Base-by-base conservation (phyloP, 2,329 filamentous ascomycete genomes). In the Colletotrichum acutatum region DNA sequence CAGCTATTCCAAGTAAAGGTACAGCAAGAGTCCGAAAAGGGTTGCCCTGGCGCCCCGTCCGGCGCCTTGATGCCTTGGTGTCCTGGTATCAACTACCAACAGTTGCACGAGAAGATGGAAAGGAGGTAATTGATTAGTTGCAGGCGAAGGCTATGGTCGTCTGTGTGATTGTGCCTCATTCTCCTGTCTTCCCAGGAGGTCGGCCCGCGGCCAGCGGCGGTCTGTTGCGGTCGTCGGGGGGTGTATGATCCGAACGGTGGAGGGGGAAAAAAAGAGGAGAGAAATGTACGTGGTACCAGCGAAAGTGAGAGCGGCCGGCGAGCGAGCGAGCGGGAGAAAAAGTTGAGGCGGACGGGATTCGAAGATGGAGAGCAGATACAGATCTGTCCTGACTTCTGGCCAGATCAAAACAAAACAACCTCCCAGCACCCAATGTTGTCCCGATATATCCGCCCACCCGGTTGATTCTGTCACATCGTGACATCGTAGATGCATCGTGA, bases 111-210 rank as follows among this genome's bases (percentile, higher is more conserved):
- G 32, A 30, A 61, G 30, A 56, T 65, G 60, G 28, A 30, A 69
- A 60, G 59, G 30, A 72, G 59, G 37, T 12, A 42, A 34, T 72
- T 70, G 66, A 72, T 70, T 72, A 72, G 70, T 70, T 65, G 24
- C 19, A 61, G 59, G 59, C 65, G 42, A 49, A 46, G 70, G 70
- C 70, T 70, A 72, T 61, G 70, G 66, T 61, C 66, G 70, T 60
- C 28, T 42, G 54, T 22, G 49, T 49, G 66, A 65, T 72, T 70
- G 70, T 72, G 70, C 60, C 46, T 57, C 70, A 58, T 62, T 61
- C 60, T 72, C 34, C 64, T 34, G 59, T 68, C 62, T 64, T 52
- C 58, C 60, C 56, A 53, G 34, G 34, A 56, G 37, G 46, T 61
- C 54, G 66, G 32, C 70, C 59, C 66, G 53, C 66, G 62, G 53